Percentiles rank a stretch among this genome's conserved stretches.
phyloP scores from a whole-genome alignment of 164 flowering plant species.

The Vitis amurensis region DNA sequence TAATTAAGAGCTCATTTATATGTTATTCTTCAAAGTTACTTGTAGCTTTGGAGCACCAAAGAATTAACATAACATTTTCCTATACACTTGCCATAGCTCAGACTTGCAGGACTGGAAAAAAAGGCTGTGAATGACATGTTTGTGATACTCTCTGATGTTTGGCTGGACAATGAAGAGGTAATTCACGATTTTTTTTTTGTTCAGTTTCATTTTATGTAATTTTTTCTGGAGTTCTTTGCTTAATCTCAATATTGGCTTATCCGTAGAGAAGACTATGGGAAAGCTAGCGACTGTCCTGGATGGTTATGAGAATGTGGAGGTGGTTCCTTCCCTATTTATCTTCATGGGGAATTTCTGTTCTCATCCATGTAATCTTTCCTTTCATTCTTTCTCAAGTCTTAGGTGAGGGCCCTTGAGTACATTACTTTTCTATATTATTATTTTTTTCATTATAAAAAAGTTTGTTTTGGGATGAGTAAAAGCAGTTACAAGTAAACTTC shows the following conservation, averaged over 20 bases:
- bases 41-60: background rate
- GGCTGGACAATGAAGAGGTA: slow-evolving; percentile 89
- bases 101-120: slow-evolving; percentile 70
- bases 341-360: slow-evolving; percentile 97
- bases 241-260: slow-evolving; percentile 20
- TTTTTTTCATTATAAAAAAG: background rate
- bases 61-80: slow-evolving; percentile 19
- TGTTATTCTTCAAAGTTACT: slow-evolving; percentile 1
- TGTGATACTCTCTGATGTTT: slow-evolving; percentile 87
- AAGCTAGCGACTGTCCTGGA: slow-evolving; percentile 74
- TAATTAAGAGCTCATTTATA: background rate
- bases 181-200: slow-evolving; percentile 9
- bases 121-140: slow-evolving; percentile 90
- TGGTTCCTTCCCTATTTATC: slow-evolving; percentile 94
- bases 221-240: background rate
- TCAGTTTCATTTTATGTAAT: background rate
- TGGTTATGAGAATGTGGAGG: slow-evolving; percentile 82
- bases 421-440: too few species aligned
- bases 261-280: slow-evolving; percentile 75
- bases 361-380: slow-evolving; percentile 86
- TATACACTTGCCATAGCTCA: slow-evolving; percentile 46
- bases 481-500: slow-evolving; percentile 3
- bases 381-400: slow-evolving; percentile 67
- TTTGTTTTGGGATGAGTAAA: background rate
- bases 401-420: slow-evolving; percentile 45